Evolutionary conservation across 2,329 filamentous ascomycete species (phyloP).

Genomic region (Sporothrix schenckii): DNA sequence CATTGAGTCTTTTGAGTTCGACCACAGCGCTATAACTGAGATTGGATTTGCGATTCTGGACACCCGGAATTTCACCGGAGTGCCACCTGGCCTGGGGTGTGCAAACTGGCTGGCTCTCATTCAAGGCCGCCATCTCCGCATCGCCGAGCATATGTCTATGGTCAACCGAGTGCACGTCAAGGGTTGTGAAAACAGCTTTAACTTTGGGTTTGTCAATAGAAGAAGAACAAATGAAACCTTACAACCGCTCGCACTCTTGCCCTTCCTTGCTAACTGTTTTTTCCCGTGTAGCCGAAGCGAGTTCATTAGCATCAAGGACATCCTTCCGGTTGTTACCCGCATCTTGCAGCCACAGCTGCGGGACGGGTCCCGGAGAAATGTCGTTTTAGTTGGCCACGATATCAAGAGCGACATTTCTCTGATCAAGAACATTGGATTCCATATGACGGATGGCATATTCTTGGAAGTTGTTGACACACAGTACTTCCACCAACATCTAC

Average conservation of each 20-base stretch:
- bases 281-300: slow-evolving; percentile 35
- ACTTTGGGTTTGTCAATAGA: slow-evolving; percentile 60
- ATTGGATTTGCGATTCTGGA: slow-evolving; percentile 83
- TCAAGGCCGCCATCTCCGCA: slow-evolving; percentile 72
- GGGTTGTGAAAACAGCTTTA: slow-evolving; percentile 73
- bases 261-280: background rate
- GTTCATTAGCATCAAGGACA: slow-evolving; percentile 45
- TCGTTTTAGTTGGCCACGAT: slow-evolving; percentile 82
- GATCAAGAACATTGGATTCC: slow-evolving; percentile 66
- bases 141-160: slow-evolving; percentile 67
- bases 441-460: slow-evolving; percentile 58
- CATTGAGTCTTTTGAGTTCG: slow-evolving; percentile 75
- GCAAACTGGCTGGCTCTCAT: slow-evolving; percentile 69
- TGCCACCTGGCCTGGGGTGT: slow-evolving; percentile 64
- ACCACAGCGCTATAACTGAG: slow-evolving; percentile 73
- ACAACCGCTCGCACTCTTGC: background rate
- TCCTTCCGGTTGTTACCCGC: slow-evolving; percentile 43
- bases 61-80: slow-evolving; percentile 56
- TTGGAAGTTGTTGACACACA: slow-evolving; percentile 73
- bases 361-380: slow-evolving; percentile 41
- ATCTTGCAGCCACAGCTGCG: slow-evolving; percentile 29
- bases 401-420: slow-evolving; percentile 68
- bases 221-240: background rate
- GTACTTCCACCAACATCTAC: slow-evolving; percentile 67
- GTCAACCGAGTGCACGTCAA: slow-evolving; percentile 69